Base-by-base conservation (phyloP, 306 rosid genomes). In the Clitoria ternatea region DNA sequence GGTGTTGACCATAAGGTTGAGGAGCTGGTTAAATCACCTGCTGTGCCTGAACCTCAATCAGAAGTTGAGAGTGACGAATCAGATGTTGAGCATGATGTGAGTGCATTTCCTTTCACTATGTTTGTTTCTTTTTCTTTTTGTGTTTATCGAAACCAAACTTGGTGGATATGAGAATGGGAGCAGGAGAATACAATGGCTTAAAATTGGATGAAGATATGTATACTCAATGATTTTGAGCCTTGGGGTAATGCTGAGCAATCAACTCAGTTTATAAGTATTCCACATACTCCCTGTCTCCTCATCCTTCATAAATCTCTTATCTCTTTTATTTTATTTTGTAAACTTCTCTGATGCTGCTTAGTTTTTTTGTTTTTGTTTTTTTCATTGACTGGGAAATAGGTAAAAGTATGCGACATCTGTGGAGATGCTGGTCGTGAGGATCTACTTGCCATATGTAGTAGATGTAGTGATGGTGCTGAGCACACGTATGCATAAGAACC, bases 391-490 rank as follows among this genome's bases (percentile, higher is more conserved):
- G 74, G 29, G 64, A 77, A 73, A 79, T 86, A 93, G 98, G 88
- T 90, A 36, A 90, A 93, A 70, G 96, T 93, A 29, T 93, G 98
- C 79, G 98, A 93, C 85, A 93, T 90, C 59, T 93, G 98, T 72
- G 98, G 98, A 68, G 98, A 93, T 76, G 86, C 98, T 53, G 98
- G 98, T 59, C 96, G 93, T 15, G 97, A 90, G 66, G 88, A 90
- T 61, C 50, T 72, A 74, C 98, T 93, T 73, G 98, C 94, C 74
- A 85, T 84, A 39, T 93, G 98, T 83, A 77, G 93, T 78, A 85
- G 90, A 80, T 93, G 98, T 79, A 87, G 85, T 29, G 98, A 93
- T 69, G 98, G 98, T n/a, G 98, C 98, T 40, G 98, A 93, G 61
- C 98, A 93, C 82, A 90, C 81, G 98, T 93, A 84, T 80, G 97